Base-by-base conservation (phyloP, 495 filamentous ascomycete genomes). In the Tuber calosporum region DNA sequence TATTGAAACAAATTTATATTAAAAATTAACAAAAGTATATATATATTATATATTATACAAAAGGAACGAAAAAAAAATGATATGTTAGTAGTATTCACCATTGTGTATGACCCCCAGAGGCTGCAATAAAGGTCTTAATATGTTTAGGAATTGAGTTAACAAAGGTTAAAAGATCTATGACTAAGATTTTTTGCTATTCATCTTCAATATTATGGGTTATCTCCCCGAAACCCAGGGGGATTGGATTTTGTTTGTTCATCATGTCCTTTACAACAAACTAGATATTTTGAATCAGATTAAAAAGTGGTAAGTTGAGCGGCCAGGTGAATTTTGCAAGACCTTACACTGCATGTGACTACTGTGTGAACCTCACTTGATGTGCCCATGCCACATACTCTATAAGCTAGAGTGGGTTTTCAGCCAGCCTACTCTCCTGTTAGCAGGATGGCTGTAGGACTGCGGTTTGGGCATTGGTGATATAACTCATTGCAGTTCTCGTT, bases 381-480 rank as follows among this genome's bases (percentile, higher is more conserved):
- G 74, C 66, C 42, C 45, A 42, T 43, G 71, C 67, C 38, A 41
- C 42, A 66, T 76, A 66, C 20, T 75, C 74, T n/a, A 73, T 76
- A 1, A 73, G 22, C 20, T 67, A 76, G 8, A 73, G 37, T 40
- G 66, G 66, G 1, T 9, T 8, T 40, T 68, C 48, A 45, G 43
- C n/a, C 41, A 34, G 45, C 62, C 62, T 1, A 66, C n/a, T 42
- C 34, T 74, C 11, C 22, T 69, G 45, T 30, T 70, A 69, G 45
- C 67, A 70, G 38, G 67, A 66, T 42, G 71, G 66, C 26, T 73
- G 48, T 34, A 76, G 40, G 26, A 69, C 42, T 42, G 43, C 20
- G 19, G 0, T 36, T 41, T 73, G 20, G 15, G 70, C 48, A 67
- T 66, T 41, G 40, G 66, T 3, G 17, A 69, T 69, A 36, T 70